phyloP scores from a whole-genome alignment of 2,329 filamentous ascomycete genomes.

The Sordariomycetes sp. region DNA sequence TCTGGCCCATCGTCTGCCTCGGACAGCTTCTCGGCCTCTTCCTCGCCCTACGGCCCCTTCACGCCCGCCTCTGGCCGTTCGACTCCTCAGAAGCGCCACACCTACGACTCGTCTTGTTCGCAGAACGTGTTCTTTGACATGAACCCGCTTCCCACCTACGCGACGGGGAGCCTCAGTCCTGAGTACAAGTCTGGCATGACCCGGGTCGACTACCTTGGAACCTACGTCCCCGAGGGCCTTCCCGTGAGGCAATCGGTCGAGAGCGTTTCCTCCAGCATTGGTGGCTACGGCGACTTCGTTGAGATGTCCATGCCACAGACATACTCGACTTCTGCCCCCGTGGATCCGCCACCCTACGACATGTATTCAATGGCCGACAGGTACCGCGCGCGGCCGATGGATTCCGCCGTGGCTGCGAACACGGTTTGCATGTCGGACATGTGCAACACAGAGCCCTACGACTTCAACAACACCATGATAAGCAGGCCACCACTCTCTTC shows the following conservation, averaged over 20 bases:
- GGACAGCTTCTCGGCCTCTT: slow-evolving; percentile 27
- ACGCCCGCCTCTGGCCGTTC: slow-evolving; percentile 33
- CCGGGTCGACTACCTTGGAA: background rate
- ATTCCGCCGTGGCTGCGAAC: background rate
- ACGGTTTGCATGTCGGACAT: slow-evolving; percentile 1
- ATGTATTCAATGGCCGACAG: background rate
- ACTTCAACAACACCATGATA: background rate
- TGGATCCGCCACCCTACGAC: background rate
- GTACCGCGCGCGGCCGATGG: background rate
- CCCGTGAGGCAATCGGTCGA: background rate
- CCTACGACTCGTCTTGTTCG: background rate
- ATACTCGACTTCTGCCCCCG: background rate
- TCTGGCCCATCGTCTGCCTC: slow-evolving; percentile 15
- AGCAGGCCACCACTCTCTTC: background rate
- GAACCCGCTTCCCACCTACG: background rate
- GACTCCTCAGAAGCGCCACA: slow-evolving; percentile 16
- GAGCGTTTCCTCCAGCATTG: background rate
- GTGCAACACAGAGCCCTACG: background rate
- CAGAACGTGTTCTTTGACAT: background rate
- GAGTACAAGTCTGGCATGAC: background rate
- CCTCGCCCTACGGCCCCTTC: slow-evolving; percentile 28
- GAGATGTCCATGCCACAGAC: background rate
- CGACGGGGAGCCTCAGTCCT: background rate
- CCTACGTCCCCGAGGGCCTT: background rate
- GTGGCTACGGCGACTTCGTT: background rate